Base-by-base conservation (phyloP, 1,139 yeast species). In the Sugiyamaella grinbergsii region DNA sequence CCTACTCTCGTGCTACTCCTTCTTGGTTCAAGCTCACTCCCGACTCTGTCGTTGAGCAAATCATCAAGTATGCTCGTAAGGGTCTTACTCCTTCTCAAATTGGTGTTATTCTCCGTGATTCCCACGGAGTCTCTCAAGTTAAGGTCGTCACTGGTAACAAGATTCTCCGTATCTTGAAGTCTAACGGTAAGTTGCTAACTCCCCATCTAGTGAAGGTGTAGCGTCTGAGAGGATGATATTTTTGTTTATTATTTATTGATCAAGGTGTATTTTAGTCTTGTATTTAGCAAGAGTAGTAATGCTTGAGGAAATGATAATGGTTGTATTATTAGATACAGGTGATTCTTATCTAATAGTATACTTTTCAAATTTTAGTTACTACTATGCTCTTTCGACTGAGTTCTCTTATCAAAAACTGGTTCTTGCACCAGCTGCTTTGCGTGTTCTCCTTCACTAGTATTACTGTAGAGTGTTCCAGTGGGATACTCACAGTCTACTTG, bases 41-140 rank as follows among this genome's bases (percentile, higher is more conserved):
- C 68, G 97, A 90, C 67, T 88, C 90, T 66, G 95, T 93, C 70
- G 90, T 91, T 77, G 98, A 94, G 81, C 97, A 90, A 81, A 85
- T 91, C 80, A 77, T 85, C 91, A 94, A 93, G 87, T 89, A 90
- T 82, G 98, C 99, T 74, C 90, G 97, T 82, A 93, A 93, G 85
- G 99, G 99, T 89, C 81, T 90, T 77, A 89, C 98, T 68, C 99
- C 99, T 71, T 93, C 98, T 70, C 96, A 90, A 79, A 93, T 93
- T 67, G 98, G 99, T 87, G 98, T 93, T 72, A 79, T 90, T 72
- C 89, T 93, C 77, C 91, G 99, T 85, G 99, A 93, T 80, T 95
- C 98, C 70, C 98, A 94, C 82, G 98, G 98, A 80, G 98, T 93
- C 71, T 85, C 97, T 74, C 97, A 91, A 80, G 79, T 96, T 71